Base-by-base conservation (phyloP, 192 early-diverging fungal species). In the Phlyctochytrium planicorne region DNA sequence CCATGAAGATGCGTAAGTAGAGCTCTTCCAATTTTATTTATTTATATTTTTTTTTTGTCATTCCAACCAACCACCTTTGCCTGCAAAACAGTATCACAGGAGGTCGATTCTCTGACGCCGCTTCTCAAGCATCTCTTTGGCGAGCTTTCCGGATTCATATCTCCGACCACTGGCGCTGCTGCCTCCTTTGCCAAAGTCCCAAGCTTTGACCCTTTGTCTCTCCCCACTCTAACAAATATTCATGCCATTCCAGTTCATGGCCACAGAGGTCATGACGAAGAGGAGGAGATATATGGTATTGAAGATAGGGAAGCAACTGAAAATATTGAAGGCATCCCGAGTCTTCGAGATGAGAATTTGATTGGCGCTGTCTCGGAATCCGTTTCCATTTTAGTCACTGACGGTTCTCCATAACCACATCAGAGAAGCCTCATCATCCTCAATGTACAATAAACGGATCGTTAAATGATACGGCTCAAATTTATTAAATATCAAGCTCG, bases 111-210 rank as follows among this genome's bases (percentile, higher is more conserved):
- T 12, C 55, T 57, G 20, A 25, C 12, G 12, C 10, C 55, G 55
- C 55, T 25, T 14, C 27, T 57, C 55, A 57, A 57, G 55, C 6
- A 57, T 6, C 27, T 57, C 14, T 57, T 20, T 57, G 55, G 55
- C 20, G 55, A 57, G 55, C 27, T 57, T 6, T 25, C 55, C 25
- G 55, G 55, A 27, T 57, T 57, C 55, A 57, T 10, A 6, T 57
- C 27, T 4, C 55, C 55, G 55, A 27, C 16, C 14, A 57, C 20
- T 20, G 40, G 10, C 10, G 20, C 40, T 6, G 40, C 10, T 6
- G 40, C 40, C 10, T 47, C 40, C 10, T 6, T 6, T 14, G 40
- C 6, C 40, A 20, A 20, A 47, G 40, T 20, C n/a, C n/a, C n/a
- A n/a, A n/a, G n/a, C n/a, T n/a, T n/a, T n/a, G n/a, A n/a, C n/a